A percentile compares a stretch with the other conserved stretches of the same genome.
Conservation (phyloP, 129 eudicot genomes). For the Artemisia argyi region DNA sequence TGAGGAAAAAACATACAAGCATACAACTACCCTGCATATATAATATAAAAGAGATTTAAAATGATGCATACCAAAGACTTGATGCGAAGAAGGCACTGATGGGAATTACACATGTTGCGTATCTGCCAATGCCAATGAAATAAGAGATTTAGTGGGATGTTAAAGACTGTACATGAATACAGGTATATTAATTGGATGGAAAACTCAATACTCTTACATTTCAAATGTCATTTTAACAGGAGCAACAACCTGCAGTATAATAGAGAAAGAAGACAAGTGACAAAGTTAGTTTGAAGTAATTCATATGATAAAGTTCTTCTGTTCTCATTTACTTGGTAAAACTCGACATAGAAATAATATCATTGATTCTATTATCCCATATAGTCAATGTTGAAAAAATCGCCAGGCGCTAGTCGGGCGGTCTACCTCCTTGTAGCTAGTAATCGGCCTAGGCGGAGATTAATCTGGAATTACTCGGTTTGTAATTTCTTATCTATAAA, state of each 20-base stretch:
- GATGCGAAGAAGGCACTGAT: slow-evolving; percentile 99
- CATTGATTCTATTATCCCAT: no score
- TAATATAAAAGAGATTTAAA: not conserved
- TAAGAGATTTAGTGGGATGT: slow-evolving; percentile 3
- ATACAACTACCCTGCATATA: not conserved
- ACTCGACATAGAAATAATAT: no score
- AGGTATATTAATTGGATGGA: not conserved
- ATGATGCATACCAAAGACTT: slow-evolving; percentile 79
- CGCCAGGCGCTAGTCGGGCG: no score
- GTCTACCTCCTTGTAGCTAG: no score
- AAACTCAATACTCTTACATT: slow-evolving; percentile 54
- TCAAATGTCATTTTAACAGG: slow-evolving; percentile 97
- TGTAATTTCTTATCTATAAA: no score
- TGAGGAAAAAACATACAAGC: not conserved
- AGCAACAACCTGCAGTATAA: slow-evolving; percentile 69
- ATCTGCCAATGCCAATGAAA: slow-evolving; percentile 51
- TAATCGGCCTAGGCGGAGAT: no score
- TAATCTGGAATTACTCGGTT: no score
- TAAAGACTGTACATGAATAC: slow-evolving; percentile 2
- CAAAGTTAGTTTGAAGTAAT: slow-evolving; percentile 10
- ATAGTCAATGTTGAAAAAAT: no score
- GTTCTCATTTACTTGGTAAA: no score
- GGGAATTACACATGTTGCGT: slow-evolving; percentile 89
- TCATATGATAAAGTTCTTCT: not conserved
- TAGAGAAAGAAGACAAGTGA: slow-evolving; percentile 17